These are phyloP conservation scores for Pinus taeda DNA, from an alignment of 75 land plant species.

Conservation along the genomic window DNA sequence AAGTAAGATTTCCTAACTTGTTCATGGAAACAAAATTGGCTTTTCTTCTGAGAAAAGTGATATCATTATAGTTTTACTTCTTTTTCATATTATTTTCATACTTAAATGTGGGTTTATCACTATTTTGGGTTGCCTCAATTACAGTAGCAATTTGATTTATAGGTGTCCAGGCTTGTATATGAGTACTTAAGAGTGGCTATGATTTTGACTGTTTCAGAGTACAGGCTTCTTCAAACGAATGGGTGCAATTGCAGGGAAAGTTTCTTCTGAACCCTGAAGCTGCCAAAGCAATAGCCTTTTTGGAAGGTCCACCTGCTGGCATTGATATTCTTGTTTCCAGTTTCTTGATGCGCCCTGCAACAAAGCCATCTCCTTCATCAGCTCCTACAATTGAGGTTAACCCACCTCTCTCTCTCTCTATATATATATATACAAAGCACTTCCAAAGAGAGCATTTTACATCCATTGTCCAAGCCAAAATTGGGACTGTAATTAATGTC, in stretches of 20 bases:
- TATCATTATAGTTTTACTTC: background rate
- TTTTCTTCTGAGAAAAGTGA: background rate
- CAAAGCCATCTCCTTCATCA: constrained; percentile 51
- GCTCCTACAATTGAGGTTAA: constrained; percentile 60
- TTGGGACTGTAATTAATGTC: too few relatives aligned
- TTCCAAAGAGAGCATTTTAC: too few relatives aligned
- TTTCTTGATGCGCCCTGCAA: constrained; percentile 51
- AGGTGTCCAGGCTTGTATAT: background rate
- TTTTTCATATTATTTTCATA: background rate
- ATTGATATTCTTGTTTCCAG: constrained; percentile 75
- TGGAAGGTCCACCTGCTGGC: constrained; percentile 93
- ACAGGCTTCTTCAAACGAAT: constrained; percentile 75
- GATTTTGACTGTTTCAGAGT: constrained; percentile 28
- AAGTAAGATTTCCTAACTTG: constrained; percentile 37
- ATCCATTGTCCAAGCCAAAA: too few relatives aligned
- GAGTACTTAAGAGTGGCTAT: background rate
- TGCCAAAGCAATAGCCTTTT: constrained; percentile 58
- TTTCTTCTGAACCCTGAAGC: constrained; percentile 58
- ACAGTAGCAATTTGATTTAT: background rate
- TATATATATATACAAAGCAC: too few relatives aligned
- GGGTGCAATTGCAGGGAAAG: constrained; percentile 75
- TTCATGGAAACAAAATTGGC: background rate
- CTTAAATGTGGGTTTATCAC: background rate
- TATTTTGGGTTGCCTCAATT: background rate
- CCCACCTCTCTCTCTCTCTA: background rate